A percentile compares a stretch with the other conserved stretches of the same genome.
These are phyloP conservation scores for Penicillium desertorum DNA, from an alignment of 495 filamentous ascomycete genomes.

Conservation along the genomic window DNA sequence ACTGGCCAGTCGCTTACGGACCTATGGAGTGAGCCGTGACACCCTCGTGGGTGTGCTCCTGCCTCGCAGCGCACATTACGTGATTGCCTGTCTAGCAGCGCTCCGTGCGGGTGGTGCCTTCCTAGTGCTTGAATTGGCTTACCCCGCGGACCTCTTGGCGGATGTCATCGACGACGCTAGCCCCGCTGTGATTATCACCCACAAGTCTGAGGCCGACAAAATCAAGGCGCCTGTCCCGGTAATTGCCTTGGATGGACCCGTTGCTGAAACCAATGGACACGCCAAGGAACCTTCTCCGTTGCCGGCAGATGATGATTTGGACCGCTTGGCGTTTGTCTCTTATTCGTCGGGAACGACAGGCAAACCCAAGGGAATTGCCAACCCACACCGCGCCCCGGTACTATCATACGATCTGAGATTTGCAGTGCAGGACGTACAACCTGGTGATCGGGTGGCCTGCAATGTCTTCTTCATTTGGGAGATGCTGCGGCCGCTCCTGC, in stretches of 20 bases:
- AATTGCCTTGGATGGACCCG: conserved; percentile 54
- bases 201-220: conserved; percentile 52
- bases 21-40: conserved; percentile 60
- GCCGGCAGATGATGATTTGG: conserved; percentile 59
- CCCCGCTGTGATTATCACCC: conserved; percentile 61
- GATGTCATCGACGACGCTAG: conserved; percentile 67
- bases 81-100: conserved; percentile 66
- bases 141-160: conserved; percentile 60
- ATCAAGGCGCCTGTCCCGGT: conserved; percentile 55
- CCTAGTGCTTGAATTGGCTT: conserved; percentile 67
- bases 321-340: conserved; percentile 63
- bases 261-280: conserved; percentile 37
- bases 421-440: conserved; percentile 56
- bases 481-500: conserved; percentile 65
- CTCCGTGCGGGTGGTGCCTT: conserved; percentile 70
- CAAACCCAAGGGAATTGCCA: conserved; percentile 68
- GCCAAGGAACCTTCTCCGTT: conserved; percentile 40
- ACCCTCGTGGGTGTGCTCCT: conserved; percentile 63
- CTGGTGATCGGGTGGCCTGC: conserved; percentile 66
- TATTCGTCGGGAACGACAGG: conserved; percentile 69
- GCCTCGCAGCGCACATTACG: conserved; percentile 65
- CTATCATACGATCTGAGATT: conserved; percentile 66
- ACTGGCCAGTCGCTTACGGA: conserved; percentile 54
- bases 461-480: conserved; percentile 79
- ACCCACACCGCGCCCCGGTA: conserved; percentile 64